These are phyloP conservation scores for Pontederia paniculata DNA, from an alignment of 176 grass and related monocot species.

Conservation along the genomic window DNA sequence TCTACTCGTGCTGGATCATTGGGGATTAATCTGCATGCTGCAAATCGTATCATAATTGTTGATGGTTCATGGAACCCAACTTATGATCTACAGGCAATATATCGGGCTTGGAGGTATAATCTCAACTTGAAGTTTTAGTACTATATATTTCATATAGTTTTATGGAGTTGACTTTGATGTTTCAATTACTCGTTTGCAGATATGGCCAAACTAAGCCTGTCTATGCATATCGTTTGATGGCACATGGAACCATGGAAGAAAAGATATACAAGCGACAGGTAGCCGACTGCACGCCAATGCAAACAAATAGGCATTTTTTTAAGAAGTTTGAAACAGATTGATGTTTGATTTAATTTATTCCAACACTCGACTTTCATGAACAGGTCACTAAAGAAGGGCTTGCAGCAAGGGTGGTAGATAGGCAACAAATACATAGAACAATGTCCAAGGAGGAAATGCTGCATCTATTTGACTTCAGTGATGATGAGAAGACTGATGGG, in stretches of 20 bases:
- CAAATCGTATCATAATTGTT: conserved; percentile 85
- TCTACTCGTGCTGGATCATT: conserved; percentile 98
- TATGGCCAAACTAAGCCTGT: conserved; percentile 94
- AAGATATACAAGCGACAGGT: conserved; percentile 99
- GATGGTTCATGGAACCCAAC: conserved; percentile 99
- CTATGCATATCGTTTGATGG: conserved; percentile 86
- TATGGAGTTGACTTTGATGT: conserved; percentile 15
- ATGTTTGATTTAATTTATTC: neutral
- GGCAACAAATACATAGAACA: conserved; percentile 90
- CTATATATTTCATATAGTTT: conserved; percentile 10
- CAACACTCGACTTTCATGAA: conserved; percentile 15
- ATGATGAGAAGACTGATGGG: conserved; percentile 44
- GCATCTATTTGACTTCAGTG: conserved; percentile 93
- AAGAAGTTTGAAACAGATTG: neutral
- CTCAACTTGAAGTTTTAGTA: conserved; percentile 14
- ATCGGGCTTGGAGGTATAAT: conserved; percentile 92
- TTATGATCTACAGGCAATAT: conserved; percentile 95
- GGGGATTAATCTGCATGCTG: conserved; percentile 92
- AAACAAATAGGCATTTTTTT: neutral
- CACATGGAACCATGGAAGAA: conserved; percentile 96
- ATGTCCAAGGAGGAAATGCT: conserved; percentile 98
- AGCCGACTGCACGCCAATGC: neutral
- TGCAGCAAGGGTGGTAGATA: conserved; percentile 94
- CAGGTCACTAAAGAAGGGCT: conserved; percentile 98
- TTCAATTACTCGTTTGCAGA: conserved; percentile 32